Evolutionary conservation across 1,284 basidiomycete species (phyloP), one percentile per base, ranked within the genome.

Genomic region (Cryptococcus depauperatus): DNA sequence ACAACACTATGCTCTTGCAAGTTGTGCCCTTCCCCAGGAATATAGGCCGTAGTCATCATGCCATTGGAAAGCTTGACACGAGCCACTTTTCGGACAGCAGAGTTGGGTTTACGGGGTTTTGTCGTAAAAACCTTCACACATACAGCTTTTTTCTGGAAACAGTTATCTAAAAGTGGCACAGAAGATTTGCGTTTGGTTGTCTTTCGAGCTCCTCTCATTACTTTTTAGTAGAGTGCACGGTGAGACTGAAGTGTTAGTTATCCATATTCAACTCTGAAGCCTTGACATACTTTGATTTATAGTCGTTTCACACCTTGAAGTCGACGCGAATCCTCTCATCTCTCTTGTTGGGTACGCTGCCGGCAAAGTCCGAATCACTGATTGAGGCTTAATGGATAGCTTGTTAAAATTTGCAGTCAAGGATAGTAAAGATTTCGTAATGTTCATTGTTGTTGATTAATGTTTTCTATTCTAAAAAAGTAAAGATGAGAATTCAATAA

Each of bases 41-140:
- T 92, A 68, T 97, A 98, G 13, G 92, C 92, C 72, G 86, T 84
- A 48, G 92, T 78, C 33, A 82, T 83, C 68, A 87, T 84, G 41
- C 95, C 95, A 27, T 85, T 93, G 27, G 83, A 80, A 41, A 98
- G 76, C 74, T 93, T 93, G 57, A 99, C 84, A 64, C 88, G 80
- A 34, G 91, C 91, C 49, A 97, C 88, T 74, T 97, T 98, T 52
- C 95, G 86, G 64, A 96, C 90, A 35, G 92, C 92, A 34, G 93
- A 98, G 73, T 99, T 99, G 55, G 95, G 95, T 69, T 99, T 99
- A 76, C 92, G 96, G 21, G 95, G 95, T 64, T 85, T 90, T 58
- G 77, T 79, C 37, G 82, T 85, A 69, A 85, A 84, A 21, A 96
- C 80, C 56, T 83, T 80, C 25, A 82, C 79, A 65, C 87, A 85